Conservation (phyloP, 495 filamentous ascomycete species). For the Baudoinia panamericana region DNA sequence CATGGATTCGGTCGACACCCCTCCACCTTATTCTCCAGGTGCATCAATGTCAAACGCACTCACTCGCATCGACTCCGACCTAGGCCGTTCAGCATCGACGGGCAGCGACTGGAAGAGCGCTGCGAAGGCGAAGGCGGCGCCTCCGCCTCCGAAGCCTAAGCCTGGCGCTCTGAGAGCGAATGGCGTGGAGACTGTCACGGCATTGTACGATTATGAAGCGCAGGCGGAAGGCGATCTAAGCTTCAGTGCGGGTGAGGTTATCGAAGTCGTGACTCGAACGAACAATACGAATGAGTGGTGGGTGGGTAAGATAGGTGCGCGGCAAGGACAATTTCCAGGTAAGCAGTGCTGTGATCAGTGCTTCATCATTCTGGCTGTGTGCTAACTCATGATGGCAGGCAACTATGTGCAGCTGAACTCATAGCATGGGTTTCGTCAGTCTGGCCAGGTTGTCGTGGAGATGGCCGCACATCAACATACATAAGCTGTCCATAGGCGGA, state of each 20-base stretch:
- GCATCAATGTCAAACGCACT: slow-evolving; percentile 14
- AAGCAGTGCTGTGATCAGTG: slow-evolving; percentile 31
- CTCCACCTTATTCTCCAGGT: slow-evolving; percentile 37
- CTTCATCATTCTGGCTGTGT: not conserved
- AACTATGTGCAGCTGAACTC: slow-evolving; percentile 22
- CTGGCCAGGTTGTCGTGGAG: too few relatives aligned
- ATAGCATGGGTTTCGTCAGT: slow-evolving; percentile 15
- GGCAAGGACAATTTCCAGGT: slow-evolving; percentile 91
- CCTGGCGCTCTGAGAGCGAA: slow-evolving; percentile 57
- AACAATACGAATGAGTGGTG: slow-evolving; percentile 95
- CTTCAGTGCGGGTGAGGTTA: slow-evolving; percentile 79
- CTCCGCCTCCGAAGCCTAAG: slow-evolving; percentile 86
- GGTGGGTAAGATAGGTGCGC: slow-evolving; percentile 63
- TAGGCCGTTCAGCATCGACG: slow-evolving; percentile 42
- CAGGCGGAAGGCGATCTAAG: slow-evolving; percentile 90
- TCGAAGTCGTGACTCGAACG: slow-evolving; percentile 73
- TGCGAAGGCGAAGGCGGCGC: slow-evolving; percentile 69
- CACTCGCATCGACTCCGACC: slow-evolving; percentile 23
- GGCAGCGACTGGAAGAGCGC: slow-evolving; percentile 46
- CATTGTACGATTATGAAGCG: slow-evolving; percentile 81
- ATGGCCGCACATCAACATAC: too few relatives aligned
- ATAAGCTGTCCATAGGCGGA: too few relatives aligned
- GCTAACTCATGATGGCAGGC: slow-evolving; percentile 15
- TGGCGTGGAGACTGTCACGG: slow-evolving; percentile 52
- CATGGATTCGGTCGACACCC: slow-evolving; percentile 44